Base-by-base conservation (phyloP, 2,329 filamentous ascomycete genomes). In the Emmonsiellopsis sp. region DNA sequence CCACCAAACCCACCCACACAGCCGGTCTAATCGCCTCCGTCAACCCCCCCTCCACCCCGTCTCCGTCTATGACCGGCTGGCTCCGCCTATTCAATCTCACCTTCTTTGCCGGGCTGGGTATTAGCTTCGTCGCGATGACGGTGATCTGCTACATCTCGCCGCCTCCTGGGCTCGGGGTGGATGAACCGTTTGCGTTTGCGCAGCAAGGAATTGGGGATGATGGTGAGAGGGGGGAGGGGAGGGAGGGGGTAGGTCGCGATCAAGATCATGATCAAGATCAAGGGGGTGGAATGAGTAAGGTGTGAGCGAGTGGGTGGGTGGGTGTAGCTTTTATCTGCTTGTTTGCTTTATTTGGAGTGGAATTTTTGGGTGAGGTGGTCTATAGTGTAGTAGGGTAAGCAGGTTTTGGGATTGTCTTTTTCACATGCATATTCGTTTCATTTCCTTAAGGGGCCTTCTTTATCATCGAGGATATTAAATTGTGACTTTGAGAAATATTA, bases 71-170 rank as follows among this genome's bases (percentile, higher is more conserved):
- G 27, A 37, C 47, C 6, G 56, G 56, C 14, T 62, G 60, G 60
- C 54, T 60, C 42, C 57, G 55, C 21, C 49, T 63, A 6, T 63
- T 60, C 56, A 58, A 63, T 33, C 56, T 63, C 11, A 61, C 61
- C 7, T 63, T 61, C 55, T 57, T 61, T 34, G 54, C 61, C 9
- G 61, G 60, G 7, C 44, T 61, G 6, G 58, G 53, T 5, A 61
- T 63, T 21, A 59, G 57, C 43, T 61, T 61, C 45, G 39, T 47
- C 42, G 39, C 55, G 7, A 58, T 61, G 50, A 55, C 52, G 42
- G 42, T 17, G 2, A 17, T 58, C 42, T 58, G 56, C 46, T 53
- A 50, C n/a, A 43, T 58, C 32, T 61, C 53, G 45, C 60, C 60
- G 14, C 57, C 58, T 36, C 48, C 36, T 7, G 60, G 60, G n/a